Conservation (phyloP, 169 alveolate species). For the Plasmodium gonderi region DNA sequence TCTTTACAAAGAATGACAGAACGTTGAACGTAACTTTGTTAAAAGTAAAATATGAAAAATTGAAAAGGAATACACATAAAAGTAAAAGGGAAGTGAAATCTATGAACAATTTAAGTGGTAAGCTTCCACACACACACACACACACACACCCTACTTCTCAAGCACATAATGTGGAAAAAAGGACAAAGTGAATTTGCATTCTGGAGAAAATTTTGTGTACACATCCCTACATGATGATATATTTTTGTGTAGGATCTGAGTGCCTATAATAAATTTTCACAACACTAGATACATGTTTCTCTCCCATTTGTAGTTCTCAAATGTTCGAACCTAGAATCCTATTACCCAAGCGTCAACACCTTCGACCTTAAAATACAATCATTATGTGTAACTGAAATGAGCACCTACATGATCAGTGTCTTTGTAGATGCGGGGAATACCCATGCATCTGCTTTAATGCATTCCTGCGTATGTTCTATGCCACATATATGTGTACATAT, state of each 20-base stretch:
- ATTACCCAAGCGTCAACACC: constrained; percentile 23
- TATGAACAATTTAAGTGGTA: constrained; percentile 24
- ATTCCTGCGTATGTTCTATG: too few relatives aligned
- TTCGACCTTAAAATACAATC: constrained; percentile 32
- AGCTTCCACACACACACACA: background rate
- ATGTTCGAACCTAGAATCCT: constrained; percentile 42
- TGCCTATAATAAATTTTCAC: background rate
- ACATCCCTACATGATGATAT: background rate
- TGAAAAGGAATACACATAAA: background rate
- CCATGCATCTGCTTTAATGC: background rate
- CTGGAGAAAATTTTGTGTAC: background rate
- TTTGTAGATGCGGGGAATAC: background rate
- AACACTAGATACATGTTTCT: background rate
- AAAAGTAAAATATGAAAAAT: constrained; percentile 38
- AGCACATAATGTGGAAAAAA: too few relatives aligned
- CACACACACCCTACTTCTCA: too few relatives aligned
- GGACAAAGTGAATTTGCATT: too few relatives aligned
- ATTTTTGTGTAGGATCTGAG: too few relatives aligned
- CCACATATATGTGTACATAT: too few relatives aligned
- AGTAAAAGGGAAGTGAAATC: background rate
- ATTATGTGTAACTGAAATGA: constrained; percentile 18
- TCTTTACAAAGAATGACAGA: constrained; percentile 27
- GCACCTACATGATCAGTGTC: background rate
- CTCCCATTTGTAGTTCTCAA: constrained; percentile 25
- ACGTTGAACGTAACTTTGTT: constrained; percentile 38